Percentiles rank a stretch among this genome's conserved stretches.
Conservation (phyloP, 768 basidiomycete genomes). For the Pleurotus cornucopiae region DNA sequence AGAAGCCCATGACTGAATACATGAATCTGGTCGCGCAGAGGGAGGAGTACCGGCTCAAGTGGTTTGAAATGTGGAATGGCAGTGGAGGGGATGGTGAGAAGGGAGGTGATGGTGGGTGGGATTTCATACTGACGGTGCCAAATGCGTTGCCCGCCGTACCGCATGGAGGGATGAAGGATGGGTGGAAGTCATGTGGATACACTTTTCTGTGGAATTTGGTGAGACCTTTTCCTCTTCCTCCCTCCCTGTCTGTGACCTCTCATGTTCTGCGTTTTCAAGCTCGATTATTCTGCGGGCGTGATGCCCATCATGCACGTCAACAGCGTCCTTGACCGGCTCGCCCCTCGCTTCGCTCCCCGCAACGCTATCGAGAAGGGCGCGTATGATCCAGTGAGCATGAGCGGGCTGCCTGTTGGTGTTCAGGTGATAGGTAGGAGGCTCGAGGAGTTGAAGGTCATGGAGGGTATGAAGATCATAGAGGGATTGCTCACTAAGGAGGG, state of each 20-base stretch:
- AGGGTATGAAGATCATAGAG: constrained; percentile 55
- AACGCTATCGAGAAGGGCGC: constrained; percentile 42
- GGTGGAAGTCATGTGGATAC: constrained; percentile 52
- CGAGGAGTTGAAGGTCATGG: constrained; percentile 62
- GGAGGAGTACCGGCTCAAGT: constrained; percentile 38
- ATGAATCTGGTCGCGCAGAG: constrained; percentile 46
- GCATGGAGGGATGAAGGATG: constrained; percentile 47
- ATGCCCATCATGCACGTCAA: constrained; percentile 56
- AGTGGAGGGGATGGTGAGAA: constrained; percentile 27
- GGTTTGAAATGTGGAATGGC: constrained; percentile 39
- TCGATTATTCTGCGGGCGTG: constrained; percentile 52
- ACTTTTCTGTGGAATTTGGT: constrained; percentile 63
- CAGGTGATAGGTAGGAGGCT: constrained; percentile 56
- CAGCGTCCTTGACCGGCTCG: constrained; percentile 34
- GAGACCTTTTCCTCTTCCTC: constrained; percentile 13
- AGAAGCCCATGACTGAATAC: constrained; percentile 40
- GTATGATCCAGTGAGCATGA: constrained; percentile 50
- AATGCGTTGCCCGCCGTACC: constrained; percentile 54
- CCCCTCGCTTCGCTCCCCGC: constrained; percentile 27
- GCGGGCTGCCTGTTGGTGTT: constrained; percentile 56
- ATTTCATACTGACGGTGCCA: constrained; percentile 60
- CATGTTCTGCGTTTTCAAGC: constrained; percentile 17
- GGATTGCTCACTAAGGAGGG: constrained; percentile 23
- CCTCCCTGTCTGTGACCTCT: not conserved
- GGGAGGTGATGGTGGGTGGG: constrained; percentile 24